Evolutionary conservation across 208 protist genomes (phyloP), one percentile per base, ranked within the genome.

Genomic region (Leishmania gerbilli): DNA sequence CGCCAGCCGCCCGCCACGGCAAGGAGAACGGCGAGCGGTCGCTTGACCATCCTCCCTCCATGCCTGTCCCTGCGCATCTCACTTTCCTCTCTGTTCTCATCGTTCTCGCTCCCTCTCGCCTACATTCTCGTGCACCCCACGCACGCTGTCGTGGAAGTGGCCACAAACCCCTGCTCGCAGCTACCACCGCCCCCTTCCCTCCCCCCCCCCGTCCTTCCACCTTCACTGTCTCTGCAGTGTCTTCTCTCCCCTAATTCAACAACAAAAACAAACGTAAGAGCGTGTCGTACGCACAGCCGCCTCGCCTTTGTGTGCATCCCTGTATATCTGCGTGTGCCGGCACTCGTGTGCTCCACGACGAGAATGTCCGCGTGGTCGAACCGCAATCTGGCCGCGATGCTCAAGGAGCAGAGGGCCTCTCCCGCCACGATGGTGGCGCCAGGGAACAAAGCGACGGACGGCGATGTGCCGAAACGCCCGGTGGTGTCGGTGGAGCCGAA

Each of bases 341-440:
- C 9, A 31, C 62, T 7, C n/a, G 27, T 62, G 8, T 58, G 11
- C 51, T 60, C 21, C 34, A 19, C 31, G 11, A 74, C 37, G 11
- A 53, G 51, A 72, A 95, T 94, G 90, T 96, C 92, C 68, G 90
- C 92, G 27, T 92, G 88, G 87, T 80, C 87, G 27, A 88, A 75
- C 8, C 90, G 90, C 40, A 93, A 88, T 79, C 83, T 88, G 69
- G 89, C 85, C 2, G 84, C 87, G 34, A 92, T 89, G 82, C 86
- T 95, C 60, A 95, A 93, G 84, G 87, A 89, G 82, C 79, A 86
- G 77, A 88, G 89, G 76, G 69, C 82, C 21, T 72, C 84, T 17
- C 77, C 81, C 9, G 47, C 42, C 15, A 74, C 71, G 79, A 24
- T 62, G 31, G 69, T 53, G n/a, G 71, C 77, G 42, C 53, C 49